Percentiles rank a stretch among this genome's conserved stretches.
These are phyloP conservation scores for Candida fluviatilis DNA, from an alignment of 805 yeast species.

Conservation along the genomic window DNA sequence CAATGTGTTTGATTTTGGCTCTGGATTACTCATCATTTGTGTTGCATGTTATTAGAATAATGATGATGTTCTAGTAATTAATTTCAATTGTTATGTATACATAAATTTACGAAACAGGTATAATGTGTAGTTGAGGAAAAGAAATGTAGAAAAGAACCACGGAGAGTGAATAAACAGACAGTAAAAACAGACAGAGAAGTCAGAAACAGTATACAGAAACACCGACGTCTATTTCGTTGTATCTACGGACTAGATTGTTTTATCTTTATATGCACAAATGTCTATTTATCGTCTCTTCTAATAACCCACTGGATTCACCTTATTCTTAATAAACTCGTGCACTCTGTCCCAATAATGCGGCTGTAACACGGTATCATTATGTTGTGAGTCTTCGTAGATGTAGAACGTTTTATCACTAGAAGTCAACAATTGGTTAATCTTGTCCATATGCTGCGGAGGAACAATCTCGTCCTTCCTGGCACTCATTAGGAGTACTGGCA, in stretches of 20 bases:
- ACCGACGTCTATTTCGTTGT: too few relatives aligned
- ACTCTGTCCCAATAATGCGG: slow-evolving; percentile 75
- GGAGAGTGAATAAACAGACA: too few relatives aligned
- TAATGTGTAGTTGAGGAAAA: background rate
- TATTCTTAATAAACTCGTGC: slow-evolving; percentile 46
- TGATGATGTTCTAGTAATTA: background rate
- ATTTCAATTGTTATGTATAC: background rate
- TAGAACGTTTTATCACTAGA: slow-evolving; percentile 49
- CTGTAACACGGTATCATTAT: slow-evolving; percentile 78
- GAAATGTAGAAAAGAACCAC: too few relatives aligned
- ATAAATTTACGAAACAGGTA: slow-evolving; percentile 1
- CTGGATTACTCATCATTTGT: background rate
- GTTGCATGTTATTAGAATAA: background rate
- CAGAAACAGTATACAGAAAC: too few relatives aligned
- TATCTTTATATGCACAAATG: too few relatives aligned
- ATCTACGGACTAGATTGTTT: too few relatives aligned
- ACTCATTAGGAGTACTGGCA: slow-evolving; percentile 68
- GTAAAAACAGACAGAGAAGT: too few relatives aligned
- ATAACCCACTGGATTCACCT: slow-evolving; percentile 40
- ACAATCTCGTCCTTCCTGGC: slow-evolving; percentile 85
- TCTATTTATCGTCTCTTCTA: slow-evolving; percentile 7
- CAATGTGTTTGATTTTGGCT: background rate
- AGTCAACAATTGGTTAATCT: slow-evolving; percentile 49
- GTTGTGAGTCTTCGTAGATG: slow-evolving; percentile 58
- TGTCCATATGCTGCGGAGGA: slow-evolving; percentile 79